These are phyloP conservation scores for Tuber melanosporum DNA, from an alignment of 495 filamentous ascomycete species.

Conservation along the genomic window DNA sequence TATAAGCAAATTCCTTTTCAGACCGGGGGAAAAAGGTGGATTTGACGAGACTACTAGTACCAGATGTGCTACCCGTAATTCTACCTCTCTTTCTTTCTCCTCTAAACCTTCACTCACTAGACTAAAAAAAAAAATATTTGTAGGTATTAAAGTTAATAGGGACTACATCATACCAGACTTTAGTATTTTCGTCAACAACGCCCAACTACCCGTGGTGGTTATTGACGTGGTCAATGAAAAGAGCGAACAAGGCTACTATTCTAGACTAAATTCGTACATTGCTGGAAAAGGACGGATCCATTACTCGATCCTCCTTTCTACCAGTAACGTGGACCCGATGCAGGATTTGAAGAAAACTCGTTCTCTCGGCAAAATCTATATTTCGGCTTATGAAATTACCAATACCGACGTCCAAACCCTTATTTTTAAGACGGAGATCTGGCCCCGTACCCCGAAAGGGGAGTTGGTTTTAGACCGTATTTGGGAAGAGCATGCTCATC, in stretches of 20 bases:
- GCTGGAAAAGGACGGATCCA: background rate
- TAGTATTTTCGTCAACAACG: background rate
- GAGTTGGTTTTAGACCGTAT: background rate
- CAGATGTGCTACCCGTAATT: background rate
- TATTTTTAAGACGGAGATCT: background rate
- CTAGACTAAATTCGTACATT: background rate
- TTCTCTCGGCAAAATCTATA: background rate
- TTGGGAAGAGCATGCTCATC: background rate
- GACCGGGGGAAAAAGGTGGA: background rate
- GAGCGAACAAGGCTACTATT: rapidly evolving
- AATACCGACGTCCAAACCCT: background rate
- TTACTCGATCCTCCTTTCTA: background rate
- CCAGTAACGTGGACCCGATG: background rate
- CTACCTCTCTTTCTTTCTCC: background rate
- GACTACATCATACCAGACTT: background rate
- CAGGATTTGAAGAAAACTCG: background rate
- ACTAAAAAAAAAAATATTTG: background rate
- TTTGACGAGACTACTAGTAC: background rate
- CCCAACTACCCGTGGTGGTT: background rate
- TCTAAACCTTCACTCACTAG: background rate
- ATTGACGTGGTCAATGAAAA: background rate
- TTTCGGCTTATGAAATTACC: background rate
- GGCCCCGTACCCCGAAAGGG: background rate
- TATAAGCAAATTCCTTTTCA: background rate
- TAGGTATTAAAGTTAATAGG: background rate